phyloP scores from a whole-genome alignment of 1,284 basidiomycete genomes.

The Agaricales sp. region DNA sequence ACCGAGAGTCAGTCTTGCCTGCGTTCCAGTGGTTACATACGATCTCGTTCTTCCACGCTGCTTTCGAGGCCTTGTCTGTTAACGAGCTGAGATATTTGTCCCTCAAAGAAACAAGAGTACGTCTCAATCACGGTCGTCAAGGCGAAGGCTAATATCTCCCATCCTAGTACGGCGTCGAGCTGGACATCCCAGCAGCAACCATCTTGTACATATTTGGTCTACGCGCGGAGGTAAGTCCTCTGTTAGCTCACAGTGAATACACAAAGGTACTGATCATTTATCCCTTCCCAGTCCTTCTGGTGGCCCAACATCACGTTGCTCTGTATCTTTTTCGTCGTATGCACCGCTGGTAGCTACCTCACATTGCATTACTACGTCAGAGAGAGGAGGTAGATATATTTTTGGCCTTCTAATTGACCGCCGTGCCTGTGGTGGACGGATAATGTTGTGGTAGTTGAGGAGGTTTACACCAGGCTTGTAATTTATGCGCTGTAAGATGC shows the following conservation, averaged over 20 bases:
- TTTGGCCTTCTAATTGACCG: no score
- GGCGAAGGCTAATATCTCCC: neutral
- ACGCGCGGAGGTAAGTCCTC: conserved; percentile 56
- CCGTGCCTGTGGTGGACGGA: no score
- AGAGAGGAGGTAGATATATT: conserved; percentile 72
- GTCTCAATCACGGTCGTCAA: conserved; percentile 13
- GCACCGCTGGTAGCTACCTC: conserved; percentile 68
- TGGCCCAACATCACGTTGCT: conserved; percentile 86
- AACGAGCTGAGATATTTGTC: conserved; percentile 94
- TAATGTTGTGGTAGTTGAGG: no score
- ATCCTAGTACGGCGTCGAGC: conserved; percentile 78
- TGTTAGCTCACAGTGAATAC: neutral
- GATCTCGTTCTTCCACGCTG: conserved; percentile 97
- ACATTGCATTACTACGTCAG: conserved; percentile 83
- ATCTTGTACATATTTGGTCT: conserved; percentile 88
- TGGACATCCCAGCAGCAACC: conserved; percentile 89
- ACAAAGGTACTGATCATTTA: neutral
- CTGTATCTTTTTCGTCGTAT: conserved; percentile 73
- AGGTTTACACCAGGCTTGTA: no score
- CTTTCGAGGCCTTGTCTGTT: conserved; percentile 90
- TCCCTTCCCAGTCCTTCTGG: conserved; percentile 72
- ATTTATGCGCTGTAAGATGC: no score
- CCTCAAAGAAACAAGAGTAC: conserved; percentile 79
- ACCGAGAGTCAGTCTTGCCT: conserved; percentile 74
- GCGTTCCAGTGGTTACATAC: conserved; percentile 82